Evolutionary conservation across 2,329 filamentous ascomycete species (phyloP).

Genomic region (Pleurostoma richardsiae): DNA sequence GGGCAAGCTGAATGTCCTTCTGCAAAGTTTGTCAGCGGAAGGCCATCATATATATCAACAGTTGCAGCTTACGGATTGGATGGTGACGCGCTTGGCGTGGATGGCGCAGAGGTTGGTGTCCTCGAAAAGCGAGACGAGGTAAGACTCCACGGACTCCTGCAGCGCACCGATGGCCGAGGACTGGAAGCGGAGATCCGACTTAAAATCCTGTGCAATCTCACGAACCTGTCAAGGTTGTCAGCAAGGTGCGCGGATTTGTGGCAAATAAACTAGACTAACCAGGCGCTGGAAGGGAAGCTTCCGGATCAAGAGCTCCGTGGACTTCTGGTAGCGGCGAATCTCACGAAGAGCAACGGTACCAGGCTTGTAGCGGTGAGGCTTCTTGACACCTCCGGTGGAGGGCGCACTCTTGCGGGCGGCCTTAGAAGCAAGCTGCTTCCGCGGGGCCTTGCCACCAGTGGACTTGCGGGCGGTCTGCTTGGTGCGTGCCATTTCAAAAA

Average conservation of each 20-base stretch:
- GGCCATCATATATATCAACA: neutral
- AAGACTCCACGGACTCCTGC: constrained; percentile 98
- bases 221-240: constrained; percentile 52
- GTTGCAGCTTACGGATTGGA: constrained; percentile 59
- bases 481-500: constrained; percentile 54
- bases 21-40: constrained; percentile 30
- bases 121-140: constrained; percentile 96
- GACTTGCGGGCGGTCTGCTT: constrained; percentile 71
- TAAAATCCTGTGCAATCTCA: constrained; percentile 95
- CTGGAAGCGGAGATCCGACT: constrained; percentile 95
- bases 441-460: constrained; percentile 72
- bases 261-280: constrained; percentile 39
- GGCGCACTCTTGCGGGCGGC: constrained; percentile 97
- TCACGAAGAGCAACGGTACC: constrained; percentile 96
- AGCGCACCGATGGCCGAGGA: constrained; percentile 95
- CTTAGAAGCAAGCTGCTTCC: constrained; percentile 99
- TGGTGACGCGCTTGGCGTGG: constrained; percentile 98
- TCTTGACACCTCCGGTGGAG: constrained; percentile 95
- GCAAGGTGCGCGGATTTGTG: constrained; percentile 1
- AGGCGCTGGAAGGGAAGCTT: constrained; percentile 98
- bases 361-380: constrained; percentile 86
- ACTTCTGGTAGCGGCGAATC: constrained; percentile 98
- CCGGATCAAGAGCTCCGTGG: constrained; percentile 90
- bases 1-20: constrained; percentile 96
- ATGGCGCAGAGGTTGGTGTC: constrained; percentile 98